Conservation (phyloP, 495 filamentous ascomycete genomes). For the Penicillium roqueforti region DNA sequence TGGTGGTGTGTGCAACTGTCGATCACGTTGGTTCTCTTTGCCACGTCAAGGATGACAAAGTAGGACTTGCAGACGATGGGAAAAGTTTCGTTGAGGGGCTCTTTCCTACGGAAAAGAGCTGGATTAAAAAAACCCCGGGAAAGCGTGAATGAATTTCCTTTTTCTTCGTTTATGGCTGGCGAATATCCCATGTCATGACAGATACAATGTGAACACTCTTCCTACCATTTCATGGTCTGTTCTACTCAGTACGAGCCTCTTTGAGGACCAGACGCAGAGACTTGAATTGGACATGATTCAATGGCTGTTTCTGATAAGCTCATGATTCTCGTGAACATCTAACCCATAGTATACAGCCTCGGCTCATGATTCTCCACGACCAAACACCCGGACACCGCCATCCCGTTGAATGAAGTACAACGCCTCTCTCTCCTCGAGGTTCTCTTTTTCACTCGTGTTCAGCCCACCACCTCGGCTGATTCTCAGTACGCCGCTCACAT, state of each 20-base stretch:
- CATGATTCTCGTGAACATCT: constrained; percentile 1
- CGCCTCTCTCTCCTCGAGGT: constrained; percentile 61
- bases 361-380: constrained; percentile 54
- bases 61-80: constrained; percentile 16
- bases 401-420: constrained; percentile 76
- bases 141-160: constrained; percentile 46
- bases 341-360: constrained; percentile 12
- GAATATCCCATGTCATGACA: constrained; percentile 44
- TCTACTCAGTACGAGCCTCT: constrained; percentile 21
- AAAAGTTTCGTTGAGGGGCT: constrained; percentile 24
- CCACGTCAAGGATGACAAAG: constrained; percentile 23
- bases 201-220: constrained; percentile 42
- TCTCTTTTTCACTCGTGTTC: constrained; percentile 29
- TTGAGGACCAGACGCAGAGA: not conserved
- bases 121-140: constrained; percentile 31
- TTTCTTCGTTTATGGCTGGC: constrained; percentile 43
- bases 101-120: constrained; percentile 20
- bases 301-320: not conserved
- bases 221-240: constrained; percentile 30
- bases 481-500: constrained; percentile 86
- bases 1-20: constrained; percentile 37
- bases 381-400: constrained; percentile 76
- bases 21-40: constrained; percentile 31
- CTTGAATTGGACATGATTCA: not conserved
- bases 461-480: constrained; percentile 58